phyloP scores from a whole-genome alignment of 257 asterid species.

The Fraxinus quadrangulata region DNA sequence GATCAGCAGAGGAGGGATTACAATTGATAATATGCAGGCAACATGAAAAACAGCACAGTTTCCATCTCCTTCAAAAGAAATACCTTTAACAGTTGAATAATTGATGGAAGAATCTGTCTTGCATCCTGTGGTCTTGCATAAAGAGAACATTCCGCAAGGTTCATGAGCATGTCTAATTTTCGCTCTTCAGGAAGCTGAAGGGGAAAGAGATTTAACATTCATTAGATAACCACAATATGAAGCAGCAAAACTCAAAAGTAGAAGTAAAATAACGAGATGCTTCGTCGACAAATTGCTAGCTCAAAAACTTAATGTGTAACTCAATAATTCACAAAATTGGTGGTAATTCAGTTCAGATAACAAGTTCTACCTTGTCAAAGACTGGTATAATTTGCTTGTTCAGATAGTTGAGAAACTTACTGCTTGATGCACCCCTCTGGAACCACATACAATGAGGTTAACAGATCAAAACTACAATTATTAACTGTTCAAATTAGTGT shows the following conservation, averaged over 20 bases:
- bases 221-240: conserved; percentile 18
- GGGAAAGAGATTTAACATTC: not conserved
- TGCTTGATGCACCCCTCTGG: conserved; percentile 90
- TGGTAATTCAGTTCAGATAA: conserved; percentile 14
- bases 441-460: conserved; percentile 30
- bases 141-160: conserved; percentile 77
- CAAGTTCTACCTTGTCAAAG: conserved; percentile 77
- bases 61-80: conserved; percentile 13
- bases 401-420: conserved; percentile 78
- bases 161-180: conserved; percentile 78
- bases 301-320: conserved; percentile 7
- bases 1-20: not conserved
- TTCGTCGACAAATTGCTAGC: conserved; percentile 11
- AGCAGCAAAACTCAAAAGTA: conserved; percentile 8
- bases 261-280: conserved; percentile 20
- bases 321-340: conserved; percentile 7
- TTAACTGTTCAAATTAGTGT: conserved; percentile 13
- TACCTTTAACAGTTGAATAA: conserved; percentile 92
- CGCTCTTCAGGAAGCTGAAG: conserved; percentile 82
- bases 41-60: conserved; percentile 3
- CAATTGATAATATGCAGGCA: conserved; percentile 12
- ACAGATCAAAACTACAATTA: conserved; percentile 9
- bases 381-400: conserved; percentile 78
- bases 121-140: conserved; percentile 85
- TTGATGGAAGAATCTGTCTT: conserved; percentile 78